Percentiles rank a stretch among this genome's conserved stretches.
phyloP scores from a whole-genome alignment of 1,284 basidiomycete species.

The Ceratobasidium sp. region DNA sequence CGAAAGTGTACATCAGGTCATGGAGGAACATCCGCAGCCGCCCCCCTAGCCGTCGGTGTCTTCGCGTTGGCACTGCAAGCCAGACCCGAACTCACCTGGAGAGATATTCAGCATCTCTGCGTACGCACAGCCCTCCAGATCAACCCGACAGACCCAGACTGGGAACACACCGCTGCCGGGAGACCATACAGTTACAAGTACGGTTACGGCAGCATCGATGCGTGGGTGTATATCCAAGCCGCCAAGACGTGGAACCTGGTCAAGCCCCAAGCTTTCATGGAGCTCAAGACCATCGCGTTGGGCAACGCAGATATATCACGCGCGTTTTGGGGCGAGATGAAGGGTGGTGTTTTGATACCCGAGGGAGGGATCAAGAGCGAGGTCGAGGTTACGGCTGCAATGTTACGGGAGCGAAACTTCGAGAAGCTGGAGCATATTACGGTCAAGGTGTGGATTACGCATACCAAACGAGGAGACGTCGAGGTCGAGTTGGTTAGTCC shows the following conservation, averaged over 20 bases:
- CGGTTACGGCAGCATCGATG: conserved; percentile 92
- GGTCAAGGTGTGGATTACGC: conserved; percentile 91
- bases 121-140: conserved; percentile 82
- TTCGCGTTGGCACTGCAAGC: conserved; percentile 88
- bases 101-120: conserved; percentile 93
- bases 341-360: conserved; percentile 74
- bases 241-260: conserved; percentile 87
- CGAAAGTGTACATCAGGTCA: conserved; percentile 85
- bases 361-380: conserved; percentile 73
- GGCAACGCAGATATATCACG: conserved; percentile 67
- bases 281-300: conserved; percentile 76
- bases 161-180: conserved; percentile 86
- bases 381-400: conserved; percentile 75
- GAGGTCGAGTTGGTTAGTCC: conserved; percentile 92
- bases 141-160: conserved; percentile 92
- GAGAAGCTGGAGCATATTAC: conserved; percentile 94
- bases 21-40: conserved; percentile 97
- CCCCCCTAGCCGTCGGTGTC: conserved; percentile 93
- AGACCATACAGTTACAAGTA: conserved; percentile 96
- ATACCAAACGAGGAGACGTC: conserved; percentile 88
- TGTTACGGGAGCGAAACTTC: conserved; percentile 81
- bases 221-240: conserved; percentile 81
- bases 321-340: conserved; percentile 57
- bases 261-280: conserved; percentile 94
- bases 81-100: conserved; percentile 94